Evolutionary conservation across 306 rosid species (phyloP).

Genomic region (Pterocarpus santalinus): DNA sequence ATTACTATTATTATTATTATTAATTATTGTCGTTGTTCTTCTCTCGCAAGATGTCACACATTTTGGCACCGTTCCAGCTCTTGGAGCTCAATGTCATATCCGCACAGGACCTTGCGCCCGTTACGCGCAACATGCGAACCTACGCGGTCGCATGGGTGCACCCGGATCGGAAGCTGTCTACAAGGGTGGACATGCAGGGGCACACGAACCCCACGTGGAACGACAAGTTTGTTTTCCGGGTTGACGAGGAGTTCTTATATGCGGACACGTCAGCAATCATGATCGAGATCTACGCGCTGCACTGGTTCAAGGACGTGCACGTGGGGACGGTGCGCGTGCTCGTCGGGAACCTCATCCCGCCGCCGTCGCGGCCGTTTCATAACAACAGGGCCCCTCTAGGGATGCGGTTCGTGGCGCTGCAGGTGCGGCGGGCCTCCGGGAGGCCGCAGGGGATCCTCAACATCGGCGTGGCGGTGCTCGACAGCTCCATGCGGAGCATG

Average conservation of each 20-base stretch:
- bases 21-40: neutral
- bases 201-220: slow-evolving; percentile 89
- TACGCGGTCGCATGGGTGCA: slow-evolving; percentile 87
- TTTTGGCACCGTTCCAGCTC: slow-evolving; percentile 70
- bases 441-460: slow-evolving; percentile 92
- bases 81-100: slow-evolving; percentile 82
- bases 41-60: slow-evolving; percentile 53
- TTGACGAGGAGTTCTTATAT: slow-evolving; percentile 72
- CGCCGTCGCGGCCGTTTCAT: slow-evolving; percentile 40
- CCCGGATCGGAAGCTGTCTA: slow-evolving; percentile 80
- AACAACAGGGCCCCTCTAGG: slow-evolving; percentile 57
- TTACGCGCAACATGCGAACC: slow-evolving; percentile 72
- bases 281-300: slow-evolving; percentile 87
- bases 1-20: neutral
- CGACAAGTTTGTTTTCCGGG: slow-evolving; percentile 90
- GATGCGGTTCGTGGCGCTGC: slow-evolving; percentile 85
- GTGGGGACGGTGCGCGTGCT: slow-evolving; percentile 86
- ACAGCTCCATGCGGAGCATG: slow-evolving; percentile 93
- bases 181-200: slow-evolving; percentile 79
- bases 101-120: slow-evolving; percentile 75
- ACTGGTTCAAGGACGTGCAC: slow-evolving; percentile 87
- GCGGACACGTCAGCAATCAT: slow-evolving; percentile 76
- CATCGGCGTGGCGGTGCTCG: slow-evolving; percentile 78
- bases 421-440: slow-evolving; percentile 80
- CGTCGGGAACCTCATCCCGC: slow-evolving; percentile 69